Base-by-base conservation (phyloP, 805 yeast species). In the Pichia californica region DNA sequence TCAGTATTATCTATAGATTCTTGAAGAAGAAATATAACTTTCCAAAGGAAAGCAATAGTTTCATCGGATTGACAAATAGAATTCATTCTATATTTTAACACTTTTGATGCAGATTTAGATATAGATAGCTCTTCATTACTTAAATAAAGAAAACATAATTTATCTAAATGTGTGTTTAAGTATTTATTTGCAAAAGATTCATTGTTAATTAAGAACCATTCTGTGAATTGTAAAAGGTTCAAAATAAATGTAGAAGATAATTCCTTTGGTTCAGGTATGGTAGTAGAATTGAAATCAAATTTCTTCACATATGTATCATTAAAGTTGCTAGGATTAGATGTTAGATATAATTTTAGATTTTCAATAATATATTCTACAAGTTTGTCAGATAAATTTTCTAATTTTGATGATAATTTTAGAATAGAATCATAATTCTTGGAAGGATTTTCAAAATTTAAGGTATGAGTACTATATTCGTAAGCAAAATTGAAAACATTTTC, bases 11-110 rank as follows among this genome's bases (percentile, higher is more conserved):
- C 52, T 31, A 41, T 38, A 0, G 73, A 59, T 3, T 49, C 48
- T 36, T 63, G 56, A 15, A 77, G 55, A 0, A 52, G 46, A 41
- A 64, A 69, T 8, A 81, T 63, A 2, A 69, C 46, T 3, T 62
- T 51, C 87, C 87, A 81, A 7, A 63, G 55, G 3, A 35, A n/a
- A 36, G 64, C 62, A 19, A 67, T 51, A 0, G 44, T 25, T 3
- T 34, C 38, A 19, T 50, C 44, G 1, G 48, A 31, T 1, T 40
- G 52, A 32, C 30, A 54, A 49, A 77, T 62, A 1, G 52, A 45
- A 2, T 52, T 41, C 23, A 71, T 65, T 60, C 78, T 72, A 88
- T 87, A 82, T 47, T 80, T 70, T 15, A 79, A 54, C 0, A 71
- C 44, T 32, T 66, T 67, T 0, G 74, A 64, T 0, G 73, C 66